Evolutionary conservation across 2,329 filamentous ascomycete species (phyloP).

Genomic region (Talaromyces sp.): DNA sequence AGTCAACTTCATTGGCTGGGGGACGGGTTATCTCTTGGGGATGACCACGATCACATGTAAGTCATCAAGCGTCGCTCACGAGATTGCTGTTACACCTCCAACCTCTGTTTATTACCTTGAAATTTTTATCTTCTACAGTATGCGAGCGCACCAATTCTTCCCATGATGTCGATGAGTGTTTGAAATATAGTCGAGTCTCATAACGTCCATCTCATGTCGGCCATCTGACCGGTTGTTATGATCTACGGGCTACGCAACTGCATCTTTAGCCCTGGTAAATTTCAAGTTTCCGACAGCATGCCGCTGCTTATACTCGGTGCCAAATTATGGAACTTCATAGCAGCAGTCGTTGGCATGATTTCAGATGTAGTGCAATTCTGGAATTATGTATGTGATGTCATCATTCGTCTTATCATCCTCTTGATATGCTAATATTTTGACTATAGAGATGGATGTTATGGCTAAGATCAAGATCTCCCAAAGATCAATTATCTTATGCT

Average conservation of each 20-base stretch:
- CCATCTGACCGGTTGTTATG: neutral
- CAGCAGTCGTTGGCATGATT: constrained; percentile 55
- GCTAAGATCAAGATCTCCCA: constrained; percentile 63
- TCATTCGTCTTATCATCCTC: neutral
- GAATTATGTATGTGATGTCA: constrained; percentile 49
- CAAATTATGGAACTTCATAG: constrained; percentile 27
- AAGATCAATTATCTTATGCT: constrained; percentile 63
- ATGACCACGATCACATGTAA: constrained; percentile 13
- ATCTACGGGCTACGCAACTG: neutral
- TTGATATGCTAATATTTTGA: neutral
- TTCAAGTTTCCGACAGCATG: neutral
- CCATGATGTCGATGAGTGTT: neutral
- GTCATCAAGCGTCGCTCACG: neutral
- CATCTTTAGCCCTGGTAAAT: neutral
- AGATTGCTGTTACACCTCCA: neutral
- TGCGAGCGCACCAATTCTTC: neutral
- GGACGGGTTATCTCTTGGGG: neutral
- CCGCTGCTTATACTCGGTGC: constrained; percentile 25
- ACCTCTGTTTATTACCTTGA: too few relatives aligned
- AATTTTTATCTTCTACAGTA: neutral
- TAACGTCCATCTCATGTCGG: neutral
- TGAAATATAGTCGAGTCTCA: neutral
- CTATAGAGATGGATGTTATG: constrained; percentile 60
- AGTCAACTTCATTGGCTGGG: neutral
- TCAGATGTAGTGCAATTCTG: constrained; percentile 62